Evolutionary conservation across 2,329 filamentous ascomycete genomes (phyloP).

Genomic region (Trichophyton benhamiae): DNA sequence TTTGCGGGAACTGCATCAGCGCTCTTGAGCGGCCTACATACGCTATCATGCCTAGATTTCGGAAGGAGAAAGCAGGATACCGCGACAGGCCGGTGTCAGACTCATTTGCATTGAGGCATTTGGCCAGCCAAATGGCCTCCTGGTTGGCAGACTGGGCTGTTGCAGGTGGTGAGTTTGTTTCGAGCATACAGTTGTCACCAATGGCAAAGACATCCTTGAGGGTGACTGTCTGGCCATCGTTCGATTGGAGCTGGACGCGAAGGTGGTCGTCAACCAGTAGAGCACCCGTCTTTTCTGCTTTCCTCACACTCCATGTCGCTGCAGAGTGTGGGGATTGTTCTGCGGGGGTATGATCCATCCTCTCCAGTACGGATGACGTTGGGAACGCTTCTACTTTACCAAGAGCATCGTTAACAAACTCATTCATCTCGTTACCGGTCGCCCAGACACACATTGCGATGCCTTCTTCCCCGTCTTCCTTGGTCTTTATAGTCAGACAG

Average conservation of each 20-base stretch:
- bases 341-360: slow-evolving; percentile 7
- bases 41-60: slow-evolving; percentile 46
- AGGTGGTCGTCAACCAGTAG: slow-evolving; percentile 46
- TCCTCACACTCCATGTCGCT: slow-evolving; percentile 39
- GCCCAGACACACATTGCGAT: slow-evolving; percentile 51
- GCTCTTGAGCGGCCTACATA: slow-evolving; percentile 48
- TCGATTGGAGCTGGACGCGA: slow-evolving; percentile 40
- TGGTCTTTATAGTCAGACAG: slow-evolving; percentile 41
- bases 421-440: slow-evolving; percentile 45
- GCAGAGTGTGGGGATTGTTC: slow-evolving; percentile 5
- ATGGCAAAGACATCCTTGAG: slow-evolving; percentile 44
- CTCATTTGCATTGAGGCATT: slow-evolving; percentile 42
- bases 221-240: slow-evolving; percentile 27
- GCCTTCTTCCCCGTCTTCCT: slow-evolving; percentile 47
- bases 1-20: slow-evolving; percentile 40
- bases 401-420: slow-evolving; percentile 39
- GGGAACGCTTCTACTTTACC: slow-evolving; percentile 11
- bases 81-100: slow-evolving; percentile 11
- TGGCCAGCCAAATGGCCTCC: slow-evolving; percentile 47
- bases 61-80: slow-evolving; percentile 39
- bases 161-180: slow-evolving; percentile 41
- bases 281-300: slow-evolving; percentile 35
- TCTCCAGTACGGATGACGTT: slow-evolving; percentile 8
- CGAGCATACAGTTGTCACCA: slow-evolving; percentile 46
- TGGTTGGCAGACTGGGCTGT: slow-evolving; percentile 49